A percentile compares a stretch with the other conserved stretches of the same genome.
phyloP scores from a whole-genome alignment of 768 basidiomycete genomes.

The Naganishia friedmannii region DNA sequence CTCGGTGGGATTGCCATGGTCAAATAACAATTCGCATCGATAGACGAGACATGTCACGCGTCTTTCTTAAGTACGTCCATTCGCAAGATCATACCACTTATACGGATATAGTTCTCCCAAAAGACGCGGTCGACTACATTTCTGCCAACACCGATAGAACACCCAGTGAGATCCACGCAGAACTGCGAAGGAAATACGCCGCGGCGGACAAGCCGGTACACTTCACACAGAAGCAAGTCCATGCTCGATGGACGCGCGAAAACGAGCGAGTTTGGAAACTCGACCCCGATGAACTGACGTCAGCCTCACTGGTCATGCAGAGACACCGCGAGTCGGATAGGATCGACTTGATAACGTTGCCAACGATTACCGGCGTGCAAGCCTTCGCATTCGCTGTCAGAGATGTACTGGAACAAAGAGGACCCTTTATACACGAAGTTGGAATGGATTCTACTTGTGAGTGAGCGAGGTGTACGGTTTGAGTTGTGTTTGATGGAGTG shows the following conservation, averaged over 20 bases:
- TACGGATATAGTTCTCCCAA: not conserved
- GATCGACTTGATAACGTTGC: not conserved
- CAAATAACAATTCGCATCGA: not conserved
- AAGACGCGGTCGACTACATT: not conserved
- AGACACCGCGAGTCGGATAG: not conserved
- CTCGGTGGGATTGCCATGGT: not conserved
- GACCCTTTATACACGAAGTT: not conserved
- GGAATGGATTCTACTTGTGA: not conserved
- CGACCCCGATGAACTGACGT: not conserved
- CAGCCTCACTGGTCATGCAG: not conserved
- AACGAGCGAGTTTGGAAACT: not conserved
- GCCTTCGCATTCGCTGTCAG: not conserved
- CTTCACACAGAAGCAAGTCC: constrained; percentile 1
- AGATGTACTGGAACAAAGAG: not conserved
- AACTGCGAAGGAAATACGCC: not conserved
- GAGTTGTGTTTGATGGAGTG: not conserved
- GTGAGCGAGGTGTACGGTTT: not conserved
- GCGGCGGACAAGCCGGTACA: not conserved
- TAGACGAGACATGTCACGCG: not conserved
- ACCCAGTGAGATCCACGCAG: not conserved
- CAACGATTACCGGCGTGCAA: not conserved
- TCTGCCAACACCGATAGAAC: not conserved
- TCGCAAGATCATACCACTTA: not conserved
- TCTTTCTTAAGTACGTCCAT: not conserved
- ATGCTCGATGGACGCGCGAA: not conserved